Evolutionary conservation across 2,329 filamentous ascomycete genomes (phyloP).

Genomic region (Furcasterigmium furcatum): DNA sequence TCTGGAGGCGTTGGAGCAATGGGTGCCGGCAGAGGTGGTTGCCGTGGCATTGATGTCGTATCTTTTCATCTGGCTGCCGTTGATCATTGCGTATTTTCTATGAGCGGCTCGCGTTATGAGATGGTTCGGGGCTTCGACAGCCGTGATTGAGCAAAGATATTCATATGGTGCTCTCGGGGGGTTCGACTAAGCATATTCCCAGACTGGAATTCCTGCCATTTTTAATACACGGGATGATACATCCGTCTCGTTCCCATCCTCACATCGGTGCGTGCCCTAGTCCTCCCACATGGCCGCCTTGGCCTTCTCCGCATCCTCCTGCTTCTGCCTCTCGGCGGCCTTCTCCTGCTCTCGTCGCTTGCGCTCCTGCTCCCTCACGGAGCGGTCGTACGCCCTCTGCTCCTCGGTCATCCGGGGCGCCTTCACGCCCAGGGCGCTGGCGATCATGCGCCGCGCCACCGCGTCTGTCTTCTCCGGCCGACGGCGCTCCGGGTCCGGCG

Average conservation of each 20-base stretch:
- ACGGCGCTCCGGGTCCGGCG: slow-evolving; percentile 14
- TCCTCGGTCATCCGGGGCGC: slow-evolving; percentile 82
- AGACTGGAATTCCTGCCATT: too few species aligned
- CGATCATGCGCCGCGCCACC: slow-evolving; percentile 86
- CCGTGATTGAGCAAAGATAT: too few species aligned
- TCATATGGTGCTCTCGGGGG: too few species aligned
- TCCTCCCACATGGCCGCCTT: slow-evolving; percentile 87
- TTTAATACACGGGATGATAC: too few species aligned
- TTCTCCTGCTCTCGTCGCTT: slow-evolving; percentile 71
- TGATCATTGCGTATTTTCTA: neutral
- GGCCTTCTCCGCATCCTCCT: slow-evolving; percentile 68
- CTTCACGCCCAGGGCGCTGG: slow-evolving; percentile 78
- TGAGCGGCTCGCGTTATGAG: too few species aligned
- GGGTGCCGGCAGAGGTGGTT: neutral
- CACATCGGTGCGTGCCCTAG: too few species aligned
- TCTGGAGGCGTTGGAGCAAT: neutral
- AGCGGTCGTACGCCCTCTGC: slow-evolving; percentile 80
- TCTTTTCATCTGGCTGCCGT: neutral
- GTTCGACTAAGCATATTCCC: too few species aligned
- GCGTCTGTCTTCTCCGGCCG: slow-evolving; percentile 92
- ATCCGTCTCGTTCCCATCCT: too few species aligned
- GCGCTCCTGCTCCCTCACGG: slow-evolving; percentile 79
- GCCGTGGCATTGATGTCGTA: neutral
- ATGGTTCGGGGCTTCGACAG: too few species aligned
- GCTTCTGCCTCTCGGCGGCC: slow-evolving; percentile 57